Evolutionary conservation across 768 basidiomycete genomes (phyloP).

Genomic region (Roridomyces roridus): DNA sequence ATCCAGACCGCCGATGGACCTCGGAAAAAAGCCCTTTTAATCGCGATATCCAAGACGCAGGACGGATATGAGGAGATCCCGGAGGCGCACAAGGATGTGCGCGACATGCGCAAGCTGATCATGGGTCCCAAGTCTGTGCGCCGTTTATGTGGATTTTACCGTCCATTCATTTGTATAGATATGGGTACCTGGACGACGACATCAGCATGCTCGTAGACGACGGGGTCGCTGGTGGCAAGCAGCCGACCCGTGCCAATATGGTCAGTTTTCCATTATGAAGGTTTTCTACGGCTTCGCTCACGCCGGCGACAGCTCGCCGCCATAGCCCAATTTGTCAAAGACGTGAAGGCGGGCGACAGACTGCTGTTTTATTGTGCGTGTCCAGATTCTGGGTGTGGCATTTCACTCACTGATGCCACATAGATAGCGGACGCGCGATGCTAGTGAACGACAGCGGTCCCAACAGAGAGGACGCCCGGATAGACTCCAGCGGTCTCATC

Average conservation of each 20-base stretch:
- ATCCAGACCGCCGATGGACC: too few relatives aligned
- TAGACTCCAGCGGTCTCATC: constrained; percentile 3
- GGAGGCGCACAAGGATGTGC: too few relatives aligned
- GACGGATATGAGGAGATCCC: too few relatives aligned
- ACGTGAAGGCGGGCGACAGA: too few relatives aligned
- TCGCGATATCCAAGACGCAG: too few relatives aligned
- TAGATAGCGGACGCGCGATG: constrained; percentile 9
- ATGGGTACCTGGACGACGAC: not conserved
- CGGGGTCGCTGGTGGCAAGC: not conserved
- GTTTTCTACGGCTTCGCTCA: not conserved
- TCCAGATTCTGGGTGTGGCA: not conserved
- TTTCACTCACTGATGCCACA: too few relatives aligned
- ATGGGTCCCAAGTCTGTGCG: not conserved
- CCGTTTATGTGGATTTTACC: not conserved
- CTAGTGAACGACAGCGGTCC: not conserved
- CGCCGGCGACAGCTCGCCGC: not conserved
- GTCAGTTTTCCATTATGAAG: not conserved
- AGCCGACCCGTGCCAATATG: constrained; percentile 10
- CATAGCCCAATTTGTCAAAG: too few relatives aligned
- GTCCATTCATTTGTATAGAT: too few relatives aligned
- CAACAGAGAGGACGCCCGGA: constrained; percentile 19
- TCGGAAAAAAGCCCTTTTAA: constrained; percentile 15
- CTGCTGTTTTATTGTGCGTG: too few relatives aligned
- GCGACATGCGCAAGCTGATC: constrained; percentile 1
- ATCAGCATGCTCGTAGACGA: constrained; percentile 4